These are phyloP conservation scores for Margaritispora aquatica DNA, from an alignment of 495 filamentous ascomycete species.

Conservation along the genomic window DNA sequence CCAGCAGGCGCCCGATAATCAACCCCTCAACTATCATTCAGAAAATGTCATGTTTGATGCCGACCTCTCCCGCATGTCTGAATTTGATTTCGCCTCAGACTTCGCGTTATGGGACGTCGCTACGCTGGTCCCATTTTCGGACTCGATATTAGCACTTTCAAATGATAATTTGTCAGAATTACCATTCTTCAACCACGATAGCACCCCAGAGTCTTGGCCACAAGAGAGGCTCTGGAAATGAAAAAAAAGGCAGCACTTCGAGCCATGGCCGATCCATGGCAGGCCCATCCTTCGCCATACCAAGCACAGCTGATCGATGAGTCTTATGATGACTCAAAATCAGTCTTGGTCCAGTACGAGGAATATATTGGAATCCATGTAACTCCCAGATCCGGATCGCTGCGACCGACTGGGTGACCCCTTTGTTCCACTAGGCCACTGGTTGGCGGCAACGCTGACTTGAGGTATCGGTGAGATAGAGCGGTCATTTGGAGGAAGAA, in stretches of 20 bases:
- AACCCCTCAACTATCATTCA: neutral
- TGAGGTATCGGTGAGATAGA: neutral
- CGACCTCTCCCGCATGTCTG: neutral
- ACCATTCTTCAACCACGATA: neutral
- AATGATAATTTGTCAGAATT: neutral
- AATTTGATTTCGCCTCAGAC: neutral
- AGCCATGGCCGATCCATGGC: neutral
- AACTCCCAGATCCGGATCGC: neutral
- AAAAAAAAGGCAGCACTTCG: no score
- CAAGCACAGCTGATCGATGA: neutral
- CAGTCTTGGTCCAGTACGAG: neutral
- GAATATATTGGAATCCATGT: neutral
- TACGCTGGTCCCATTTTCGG: neutral
- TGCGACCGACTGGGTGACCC: neutral
- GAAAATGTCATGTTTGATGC: neutral
- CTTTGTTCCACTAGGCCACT: neutral
- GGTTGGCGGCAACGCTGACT: neutral
- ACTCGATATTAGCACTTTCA: neutral
- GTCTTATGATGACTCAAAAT: neutral
- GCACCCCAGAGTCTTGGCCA: neutral
- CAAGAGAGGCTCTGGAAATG: neutral
- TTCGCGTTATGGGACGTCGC: neutral
- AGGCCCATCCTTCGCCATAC: neutral
- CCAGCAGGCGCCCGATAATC: neutral
- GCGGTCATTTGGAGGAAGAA: neutral